Evolutionary conservation across 2,329 filamentous ascomycete genomes (phyloP).

Genomic region (Phialocephala sp.): DNA sequence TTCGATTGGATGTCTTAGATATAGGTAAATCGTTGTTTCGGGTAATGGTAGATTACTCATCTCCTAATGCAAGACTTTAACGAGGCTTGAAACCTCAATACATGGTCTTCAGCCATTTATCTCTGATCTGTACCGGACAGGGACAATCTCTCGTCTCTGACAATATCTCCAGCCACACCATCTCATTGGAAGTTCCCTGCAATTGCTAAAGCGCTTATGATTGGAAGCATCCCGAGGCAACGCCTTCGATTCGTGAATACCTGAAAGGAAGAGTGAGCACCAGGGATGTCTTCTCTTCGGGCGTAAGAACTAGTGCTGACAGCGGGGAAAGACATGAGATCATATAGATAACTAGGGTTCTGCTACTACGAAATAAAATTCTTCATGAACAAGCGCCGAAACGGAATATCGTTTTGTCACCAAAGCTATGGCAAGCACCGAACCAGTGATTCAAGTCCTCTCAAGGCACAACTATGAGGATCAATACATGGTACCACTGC

Average conservation of each 20-base stretch:
- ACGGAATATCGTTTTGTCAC: neutral
- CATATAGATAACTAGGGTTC: neutral
- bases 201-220: neutral
- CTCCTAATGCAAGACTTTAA: no score
- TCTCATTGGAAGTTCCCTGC: no score
- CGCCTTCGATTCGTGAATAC: neutral
- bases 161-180: no score
- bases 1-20: no score
- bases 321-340: neutral
- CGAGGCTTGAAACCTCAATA: no score
- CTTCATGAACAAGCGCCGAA: neutral
- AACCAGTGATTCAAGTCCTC: conserved; percentile 35
- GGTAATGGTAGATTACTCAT: no score
- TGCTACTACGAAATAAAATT: neutral
- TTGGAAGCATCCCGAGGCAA: neutral
- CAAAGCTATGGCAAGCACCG: conserved; percentile 8
- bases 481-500: conserved; percentile 35
- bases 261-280: neutral
- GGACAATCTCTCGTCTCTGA: no score
- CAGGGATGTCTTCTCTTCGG: neutral
- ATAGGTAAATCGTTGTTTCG: no score
- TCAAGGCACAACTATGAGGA: conserved; percentile 36
- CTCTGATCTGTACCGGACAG: no score
- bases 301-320: neutral
- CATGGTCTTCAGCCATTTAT: no score